phyloP scores from a whole-genome alignment of 2,329 filamentous ascomycete genomes.

The Venturia pyrina region DNA sequence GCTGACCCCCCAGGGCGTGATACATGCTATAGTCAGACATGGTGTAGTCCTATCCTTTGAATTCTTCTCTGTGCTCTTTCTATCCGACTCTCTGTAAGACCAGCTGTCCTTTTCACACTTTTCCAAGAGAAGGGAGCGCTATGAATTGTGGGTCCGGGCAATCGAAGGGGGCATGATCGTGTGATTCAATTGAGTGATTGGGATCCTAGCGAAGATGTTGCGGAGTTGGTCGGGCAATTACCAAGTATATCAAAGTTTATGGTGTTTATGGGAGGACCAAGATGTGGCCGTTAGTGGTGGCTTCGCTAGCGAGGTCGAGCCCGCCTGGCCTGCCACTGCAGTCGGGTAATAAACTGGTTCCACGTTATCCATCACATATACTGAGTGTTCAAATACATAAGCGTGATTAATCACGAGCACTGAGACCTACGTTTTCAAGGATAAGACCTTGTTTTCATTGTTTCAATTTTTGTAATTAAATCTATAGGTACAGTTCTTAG shows the following conservation, averaged over 20 bases:
- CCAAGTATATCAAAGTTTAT: background rate
- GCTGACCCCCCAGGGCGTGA: constrained; percentile 24
- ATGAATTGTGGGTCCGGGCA: background rate
- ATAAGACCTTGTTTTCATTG: too few relatives aligned
- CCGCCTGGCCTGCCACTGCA: too few relatives aligned
- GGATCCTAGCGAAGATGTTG: background rate
- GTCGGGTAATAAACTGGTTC: background rate
- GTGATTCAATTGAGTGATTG: background rate
- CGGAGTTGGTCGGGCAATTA: background rate
- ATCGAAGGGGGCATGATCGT: background rate
- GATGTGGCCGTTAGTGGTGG: background rate
- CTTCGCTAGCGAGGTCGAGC: background rate
- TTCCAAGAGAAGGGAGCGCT: background rate
- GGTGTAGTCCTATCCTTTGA: constrained; percentile 8
- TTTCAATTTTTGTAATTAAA: too few relatives aligned
- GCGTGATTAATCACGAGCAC: too few relatives aligned
- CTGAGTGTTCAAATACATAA: too few relatives aligned
- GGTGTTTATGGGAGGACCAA: background rate
- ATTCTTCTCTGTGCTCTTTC: background rate
- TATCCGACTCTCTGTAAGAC: background rate
- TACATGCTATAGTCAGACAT: constrained; percentile 30
- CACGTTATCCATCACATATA: too few relatives aligned
- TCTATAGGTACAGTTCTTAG: too few relatives aligned
- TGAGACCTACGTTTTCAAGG: too few relatives aligned
- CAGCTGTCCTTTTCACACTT: background rate